Percentiles rank a stretch among this genome's conserved stretches.
These are phyloP conservation scores for Diutina sp. DNA, from an alignment of 1,139 yeast genomes.

Conservation along the genomic window DNA sequence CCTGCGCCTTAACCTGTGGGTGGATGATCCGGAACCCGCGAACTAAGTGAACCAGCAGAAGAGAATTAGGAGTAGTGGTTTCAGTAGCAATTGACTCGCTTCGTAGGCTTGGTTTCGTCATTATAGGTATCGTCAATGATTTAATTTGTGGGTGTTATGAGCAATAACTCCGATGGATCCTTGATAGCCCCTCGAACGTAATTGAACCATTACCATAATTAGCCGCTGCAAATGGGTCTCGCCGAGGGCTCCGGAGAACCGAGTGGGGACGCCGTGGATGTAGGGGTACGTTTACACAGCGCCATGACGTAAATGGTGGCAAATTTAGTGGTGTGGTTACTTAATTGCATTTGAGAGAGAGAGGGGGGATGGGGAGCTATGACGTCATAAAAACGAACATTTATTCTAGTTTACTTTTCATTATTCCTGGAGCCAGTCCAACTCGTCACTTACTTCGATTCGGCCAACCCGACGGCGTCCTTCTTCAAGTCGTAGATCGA, in stretches of 20 bases:
- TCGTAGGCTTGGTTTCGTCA: no score
- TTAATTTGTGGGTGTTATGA: no score
- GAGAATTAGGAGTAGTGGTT: no score
- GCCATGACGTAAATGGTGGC: no score
- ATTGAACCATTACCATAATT: not conserved
- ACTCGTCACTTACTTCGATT: not conserved
- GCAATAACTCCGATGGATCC: not conserved
- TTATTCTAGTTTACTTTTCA: not conserved
- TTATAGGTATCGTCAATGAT: no score
- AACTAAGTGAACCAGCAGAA: no score
- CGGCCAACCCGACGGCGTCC: conserved; percentile 88
- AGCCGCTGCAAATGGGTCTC: not conserved
- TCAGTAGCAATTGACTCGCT: no score
- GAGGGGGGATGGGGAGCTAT: no score
- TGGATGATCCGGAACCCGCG: not conserved
- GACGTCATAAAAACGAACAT: not conserved
- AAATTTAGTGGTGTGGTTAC: no score
- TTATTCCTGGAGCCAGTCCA: not conserved
- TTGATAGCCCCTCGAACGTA: no score
- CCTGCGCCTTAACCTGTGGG: not conserved
- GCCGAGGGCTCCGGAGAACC: not conserved
- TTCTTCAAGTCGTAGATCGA: conserved; percentile 84
- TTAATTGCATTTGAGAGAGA: not conserved
- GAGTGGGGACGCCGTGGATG: not conserved
- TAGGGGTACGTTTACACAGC: not conserved